These are phyloP conservation scores for Carallia brachiata DNA, from an alignment of 345 rosid genomes.

Conservation along the genomic window DNA sequence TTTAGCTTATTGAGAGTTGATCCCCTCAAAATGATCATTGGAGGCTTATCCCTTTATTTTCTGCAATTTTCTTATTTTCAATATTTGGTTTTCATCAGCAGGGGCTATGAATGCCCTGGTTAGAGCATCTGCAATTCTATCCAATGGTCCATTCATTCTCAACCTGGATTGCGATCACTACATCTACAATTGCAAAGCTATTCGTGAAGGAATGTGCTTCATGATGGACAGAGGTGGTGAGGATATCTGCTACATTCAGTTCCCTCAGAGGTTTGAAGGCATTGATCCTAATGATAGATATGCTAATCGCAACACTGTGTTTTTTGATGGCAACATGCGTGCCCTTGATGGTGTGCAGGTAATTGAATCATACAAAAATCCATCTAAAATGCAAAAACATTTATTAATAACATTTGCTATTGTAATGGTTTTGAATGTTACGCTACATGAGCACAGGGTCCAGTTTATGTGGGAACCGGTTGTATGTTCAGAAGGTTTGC, in stretches of 20 bases:
- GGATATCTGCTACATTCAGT: constrained; percentile 81
- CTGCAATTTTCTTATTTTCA: too few relatives aligned
- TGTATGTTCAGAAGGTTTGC: constrained; percentile 88
- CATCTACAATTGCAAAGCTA: constrained; percentile 73
- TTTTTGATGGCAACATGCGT: constrained; percentile 92
- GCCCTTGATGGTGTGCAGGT: constrained; percentile 96
- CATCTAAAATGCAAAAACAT: too few relatives aligned
- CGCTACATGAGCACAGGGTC: constrained; percentile 45
- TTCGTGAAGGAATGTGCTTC: constrained; percentile 97
- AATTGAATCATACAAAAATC: background rate
- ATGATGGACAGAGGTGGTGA: constrained; percentile 97
- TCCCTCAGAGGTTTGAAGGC: constrained; percentile 95
- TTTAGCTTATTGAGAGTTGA: too few relatives aligned
- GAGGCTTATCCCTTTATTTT: too few relatives aligned
- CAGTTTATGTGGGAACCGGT: constrained; percentile 93
- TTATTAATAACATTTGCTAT: too few relatives aligned
- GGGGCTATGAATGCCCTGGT: constrained; percentile 96
- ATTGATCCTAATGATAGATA: constrained; percentile 93
- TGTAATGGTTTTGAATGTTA: background rate
- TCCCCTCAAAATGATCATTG: too few relatives aligned
- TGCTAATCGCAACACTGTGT: constrained; percentile 90
- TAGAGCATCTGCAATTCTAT: constrained; percentile 74
- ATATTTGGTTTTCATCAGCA: too few relatives aligned
- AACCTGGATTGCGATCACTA: constrained; percentile 98
- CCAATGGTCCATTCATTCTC: constrained; percentile 89